Evolutionary conservation across 1,139 yeast species (phyloP).

Genomic region (Suhomyces terraborum): DNA sequence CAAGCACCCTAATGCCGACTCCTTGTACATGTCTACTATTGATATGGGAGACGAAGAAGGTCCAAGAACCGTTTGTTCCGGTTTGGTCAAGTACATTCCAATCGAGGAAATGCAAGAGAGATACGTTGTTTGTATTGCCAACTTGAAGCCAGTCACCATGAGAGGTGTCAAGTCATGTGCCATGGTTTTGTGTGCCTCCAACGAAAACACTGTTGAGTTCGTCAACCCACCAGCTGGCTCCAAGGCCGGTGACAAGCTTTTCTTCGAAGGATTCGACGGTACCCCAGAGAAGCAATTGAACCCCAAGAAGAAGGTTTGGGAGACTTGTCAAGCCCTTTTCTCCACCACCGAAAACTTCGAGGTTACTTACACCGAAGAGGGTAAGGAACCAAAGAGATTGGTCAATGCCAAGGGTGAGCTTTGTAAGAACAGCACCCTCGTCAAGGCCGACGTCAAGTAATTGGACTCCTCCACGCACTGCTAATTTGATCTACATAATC

Average conservation of each 20-base stretch:
- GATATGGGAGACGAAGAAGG: slow-evolving; percentile 96
- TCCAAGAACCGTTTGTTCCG: slow-evolving; percentile 98
- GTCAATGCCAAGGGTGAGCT: slow-evolving; percentile 74
- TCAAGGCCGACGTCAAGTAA: slow-evolving; percentile 73
- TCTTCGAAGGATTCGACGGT: slow-evolving; percentile 87
- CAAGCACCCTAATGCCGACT: slow-evolving; percentile 97
- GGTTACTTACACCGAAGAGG: slow-evolving; percentile 81
- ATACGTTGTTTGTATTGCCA: slow-evolving; percentile 56
- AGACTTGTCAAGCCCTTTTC: slow-evolving; percentile 88
- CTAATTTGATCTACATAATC: background rate
- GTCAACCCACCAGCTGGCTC: slow-evolving; percentile 95
- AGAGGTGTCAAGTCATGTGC: slow-evolving; percentile 82
- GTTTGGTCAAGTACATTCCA: slow-evolving; percentile 64
- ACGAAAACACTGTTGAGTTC: slow-evolving; percentile 73
- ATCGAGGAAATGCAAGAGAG: slow-evolving; percentile 49
- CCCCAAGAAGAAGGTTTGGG: slow-evolving; percentile 99
- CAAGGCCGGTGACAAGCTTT: slow-evolving; percentile 93
- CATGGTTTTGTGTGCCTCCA: slow-evolving; percentile 94
- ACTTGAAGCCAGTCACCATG: slow-evolving; percentile 68
- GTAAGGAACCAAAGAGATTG: slow-evolving; percentile 74
- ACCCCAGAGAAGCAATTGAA: slow-evolving; percentile 90
- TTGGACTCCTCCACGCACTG: background rate
- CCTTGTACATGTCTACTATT: slow-evolving; percentile 92
- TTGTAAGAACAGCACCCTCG: slow-evolving; percentile 68
- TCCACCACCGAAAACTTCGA: slow-evolving; percentile 74